A percentile compares a stretch with the other conserved stretches of the same genome.
These are phyloP conservation scores for Teunomyces barrocoloradensis DNA, from an alignment of 805 yeast genomes.

Conservation along the genomic window DNA sequence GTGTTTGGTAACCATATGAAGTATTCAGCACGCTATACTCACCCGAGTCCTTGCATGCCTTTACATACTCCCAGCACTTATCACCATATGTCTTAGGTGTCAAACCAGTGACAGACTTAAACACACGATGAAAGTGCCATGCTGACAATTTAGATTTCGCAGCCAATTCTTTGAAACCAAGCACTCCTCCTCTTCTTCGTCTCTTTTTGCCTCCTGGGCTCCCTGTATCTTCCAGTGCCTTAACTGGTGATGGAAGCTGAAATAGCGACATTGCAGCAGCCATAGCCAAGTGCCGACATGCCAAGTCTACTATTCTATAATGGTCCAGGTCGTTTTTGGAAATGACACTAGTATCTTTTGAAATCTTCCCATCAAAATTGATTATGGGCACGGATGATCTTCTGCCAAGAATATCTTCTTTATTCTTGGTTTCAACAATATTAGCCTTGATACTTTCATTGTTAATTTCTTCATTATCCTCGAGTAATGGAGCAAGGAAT, in stretches of 20 bases:
- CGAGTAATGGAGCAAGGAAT: conserved; percentile 50
- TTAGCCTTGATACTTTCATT: conserved; percentile 36
- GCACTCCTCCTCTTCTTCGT: conserved; percentile 72
- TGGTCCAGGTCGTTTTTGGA: conserved; percentile 68
- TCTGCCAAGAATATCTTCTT: conserved; percentile 21
- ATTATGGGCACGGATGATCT: conserved; percentile 30
- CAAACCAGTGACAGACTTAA: conserved; percentile 79
- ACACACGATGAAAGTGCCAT: conserved; percentile 92
- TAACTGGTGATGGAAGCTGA: conserved; percentile 14
- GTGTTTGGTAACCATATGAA: conserved; percentile 9
- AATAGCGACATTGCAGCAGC: conserved; percentile 60
- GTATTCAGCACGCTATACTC: conserved; percentile 5
- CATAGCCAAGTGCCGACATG: conserved; percentile 78
- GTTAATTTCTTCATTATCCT: conserved; percentile 43
- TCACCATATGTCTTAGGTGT: conserved; percentile 91
- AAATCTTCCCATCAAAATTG: conserved; percentile 19
- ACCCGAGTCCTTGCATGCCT: conserved; percentile 20
- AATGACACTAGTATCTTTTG: conserved; percentile 27
- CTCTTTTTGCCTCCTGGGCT: conserved; percentile 33
- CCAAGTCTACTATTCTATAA: conserved; percentile 65
- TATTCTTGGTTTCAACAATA: conserved; percentile 26
- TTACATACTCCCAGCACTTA: conserved; percentile 58
- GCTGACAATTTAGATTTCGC: conserved; percentile 79
- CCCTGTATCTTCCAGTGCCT: conserved; percentile 17
- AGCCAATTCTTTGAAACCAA: conserved; percentile 85